Evolutionary conservation across 2,329 filamentous ascomycete species (phyloP).

Genomic region (Ilyonectria destructans): DNA sequence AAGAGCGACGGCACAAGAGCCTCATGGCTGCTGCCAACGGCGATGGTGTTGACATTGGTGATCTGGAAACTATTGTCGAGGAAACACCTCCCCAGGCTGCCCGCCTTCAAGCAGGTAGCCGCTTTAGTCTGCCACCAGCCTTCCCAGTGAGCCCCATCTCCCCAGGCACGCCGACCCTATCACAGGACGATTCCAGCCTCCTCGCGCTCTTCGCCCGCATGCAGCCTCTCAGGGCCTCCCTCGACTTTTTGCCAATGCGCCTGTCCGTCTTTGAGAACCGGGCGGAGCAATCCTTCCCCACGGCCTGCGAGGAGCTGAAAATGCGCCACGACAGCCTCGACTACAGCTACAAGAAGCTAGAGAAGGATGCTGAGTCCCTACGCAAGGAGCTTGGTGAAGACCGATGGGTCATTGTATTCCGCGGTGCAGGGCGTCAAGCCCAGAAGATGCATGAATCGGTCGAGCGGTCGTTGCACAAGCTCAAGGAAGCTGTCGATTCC

Average conservation of each 20-base stretch:
- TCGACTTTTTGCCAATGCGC: slow-evolving; percentile 97
- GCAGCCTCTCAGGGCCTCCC: slow-evolving; percentile 91
- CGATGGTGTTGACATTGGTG: slow-evolving; percentile 84
- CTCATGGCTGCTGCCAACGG: slow-evolving; percentile 75
- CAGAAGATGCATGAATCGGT: slow-evolving; percentile 98
- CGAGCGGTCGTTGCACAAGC: slow-evolving; percentile 86
- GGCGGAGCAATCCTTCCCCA: slow-evolving; percentile 86
- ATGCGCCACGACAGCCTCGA: slow-evolving; percentile 83
- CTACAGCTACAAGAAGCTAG: slow-evolving; percentile 88
- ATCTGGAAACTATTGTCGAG: slow-evolving; percentile 94
- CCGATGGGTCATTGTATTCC: slow-evolving; percentile 95
- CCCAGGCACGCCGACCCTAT: slow-evolving; percentile 69
- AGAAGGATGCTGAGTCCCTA: slow-evolving; percentile 90
- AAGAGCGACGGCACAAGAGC: slow-evolving; percentile 91
- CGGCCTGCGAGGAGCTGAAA: slow-evolving; percentile 90
- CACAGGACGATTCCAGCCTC: slow-evolving; percentile 89
- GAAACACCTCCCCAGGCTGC: slow-evolving; percentile 77
- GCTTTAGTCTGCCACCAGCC: slow-evolving; percentile 78
- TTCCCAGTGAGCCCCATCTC: slow-evolving; percentile 76
- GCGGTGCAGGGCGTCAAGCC: slow-evolving; percentile 91
- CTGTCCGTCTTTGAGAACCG: slow-evolving; percentile 88
- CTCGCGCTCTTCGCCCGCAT: slow-evolving; percentile 94
- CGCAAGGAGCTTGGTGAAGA: slow-evolving; percentile 95
- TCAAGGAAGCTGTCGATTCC: slow-evolving; percentile 84
- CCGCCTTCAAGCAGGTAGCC: slow-evolving; percentile 71